Base-by-base conservation (phyloP, 2,329 filamentous ascomycete genomes). In the Hypoxylon sp. region DNA sequence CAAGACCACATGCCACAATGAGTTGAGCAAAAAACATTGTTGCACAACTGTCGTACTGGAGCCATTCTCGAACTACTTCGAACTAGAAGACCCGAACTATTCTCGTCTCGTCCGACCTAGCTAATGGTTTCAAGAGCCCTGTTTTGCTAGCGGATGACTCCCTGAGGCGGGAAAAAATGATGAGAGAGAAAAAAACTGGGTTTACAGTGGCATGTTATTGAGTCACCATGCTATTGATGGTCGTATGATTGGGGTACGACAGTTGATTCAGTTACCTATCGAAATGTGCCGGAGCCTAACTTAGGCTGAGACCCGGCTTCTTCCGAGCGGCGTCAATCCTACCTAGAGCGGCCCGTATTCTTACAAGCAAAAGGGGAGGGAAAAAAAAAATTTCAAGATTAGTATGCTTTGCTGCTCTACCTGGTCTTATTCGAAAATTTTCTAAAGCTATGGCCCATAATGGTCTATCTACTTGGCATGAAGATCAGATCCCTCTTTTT, bases 51-150 rank as follows among this genome's bases (percentile, higher is more conserved):
- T 62, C 55, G 50, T 60, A 38, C 58, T 64, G 50, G 63, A 64
- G 32, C 63, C 66, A 69, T 67, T 5, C 56, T 69, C 68, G 63
- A 69, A 69, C 68, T 69, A 71, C 50, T 50, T 69, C 63, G 60
- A 67, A 67, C 66, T 65, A 66, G 48, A 46, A 57, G 51, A 60
- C 48, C 69, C 69, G 69, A 65, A 59, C 63, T 63, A 71, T 71
- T 71, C 66, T 71, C 69, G 69, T 71, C 66, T 65, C 69, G 50
- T 65, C 58, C 28, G 63, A 61, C 60, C 53, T 50, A 56, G 49
- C 48, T 58, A 13, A 50, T 46, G 41, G 30, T 60, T 51, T 63
- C 38, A 23, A 50, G 28, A 45, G 48, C 32, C n/a, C 52, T 34
- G 63, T 55, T 41, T 51, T 30, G 49, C 60, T 60, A 64, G 11